Evolutionary conservation across 2,329 filamentous ascomycete species (phyloP).

Genomic region (Verruconis gallopava): DNA sequence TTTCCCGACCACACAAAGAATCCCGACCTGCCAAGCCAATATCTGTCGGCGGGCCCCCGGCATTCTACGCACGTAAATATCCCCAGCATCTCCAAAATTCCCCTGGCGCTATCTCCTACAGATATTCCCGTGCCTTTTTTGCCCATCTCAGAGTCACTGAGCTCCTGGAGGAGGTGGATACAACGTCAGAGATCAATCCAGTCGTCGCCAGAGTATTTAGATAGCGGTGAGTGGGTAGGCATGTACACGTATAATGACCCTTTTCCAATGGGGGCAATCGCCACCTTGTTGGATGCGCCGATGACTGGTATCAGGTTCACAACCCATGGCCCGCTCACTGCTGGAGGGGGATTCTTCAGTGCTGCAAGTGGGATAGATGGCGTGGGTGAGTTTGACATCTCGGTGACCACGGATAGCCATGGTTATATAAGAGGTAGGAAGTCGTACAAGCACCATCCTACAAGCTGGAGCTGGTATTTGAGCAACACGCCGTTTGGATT

Average conservation of each 20-base stretch:
- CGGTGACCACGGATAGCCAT: not conserved
- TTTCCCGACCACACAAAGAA: not conserved
- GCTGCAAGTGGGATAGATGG: not conserved
- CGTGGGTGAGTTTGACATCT: not conserved
- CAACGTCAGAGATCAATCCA: not conserved
- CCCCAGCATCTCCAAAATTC: not conserved
- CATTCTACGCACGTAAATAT: not conserved
- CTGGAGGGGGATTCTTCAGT: not conserved
- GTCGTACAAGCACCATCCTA: not conserved
- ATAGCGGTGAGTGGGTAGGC: not conserved
- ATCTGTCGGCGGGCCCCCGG: not conserved
- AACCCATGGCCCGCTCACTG: not conserved
- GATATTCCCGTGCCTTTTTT: not conserved
- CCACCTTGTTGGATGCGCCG: not conserved
- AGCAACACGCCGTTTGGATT: not conserved
- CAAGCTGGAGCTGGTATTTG: not conserved
- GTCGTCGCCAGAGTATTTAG: not conserved
- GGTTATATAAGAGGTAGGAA: not conserved
- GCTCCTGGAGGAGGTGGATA: not conserved
- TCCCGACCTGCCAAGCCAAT: not conserved
- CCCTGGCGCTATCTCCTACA: not conserved
- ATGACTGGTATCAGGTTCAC: not conserved
- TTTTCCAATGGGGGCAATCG: not conserved
- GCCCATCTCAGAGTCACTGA: not conserved
- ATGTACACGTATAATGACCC: not conserved